Evolutionary conservation across 192 early-diverging fungal genomes (phyloP).

Genomic region (Gonapodya sp.): DNA sequence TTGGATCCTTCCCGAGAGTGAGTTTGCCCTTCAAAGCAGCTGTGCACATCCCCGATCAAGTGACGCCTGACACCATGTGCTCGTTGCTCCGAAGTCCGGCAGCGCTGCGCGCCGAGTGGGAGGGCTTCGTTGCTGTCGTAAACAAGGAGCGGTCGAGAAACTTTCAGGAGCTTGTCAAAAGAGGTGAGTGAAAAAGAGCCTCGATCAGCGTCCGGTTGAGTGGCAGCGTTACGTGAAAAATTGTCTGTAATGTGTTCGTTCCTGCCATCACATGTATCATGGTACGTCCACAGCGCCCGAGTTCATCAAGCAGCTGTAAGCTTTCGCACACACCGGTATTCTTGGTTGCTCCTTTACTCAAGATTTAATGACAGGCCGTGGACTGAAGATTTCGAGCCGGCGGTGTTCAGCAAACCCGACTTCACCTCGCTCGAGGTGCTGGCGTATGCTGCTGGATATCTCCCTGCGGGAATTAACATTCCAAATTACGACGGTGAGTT

Average conservation of each 20-base stretch:
- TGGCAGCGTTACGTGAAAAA: no score
- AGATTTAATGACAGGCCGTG: no score
- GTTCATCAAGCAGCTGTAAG: not conserved
- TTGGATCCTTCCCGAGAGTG: constrained; percentile 48
- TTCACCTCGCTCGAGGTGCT: constrained; percentile 50
- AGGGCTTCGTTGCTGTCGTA: constrained; percentile 53
- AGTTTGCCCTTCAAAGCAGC: not conserved
- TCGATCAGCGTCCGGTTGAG: not conserved
- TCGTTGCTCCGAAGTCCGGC: constrained; percentile 47
- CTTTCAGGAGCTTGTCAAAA: constrained; percentile 42
- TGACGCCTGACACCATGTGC: not conserved
- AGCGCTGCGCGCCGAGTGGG: constrained; percentile 53
- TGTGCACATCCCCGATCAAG: not conserved
- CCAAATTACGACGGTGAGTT: constrained; percentile 35
- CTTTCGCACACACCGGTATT: not conserved
- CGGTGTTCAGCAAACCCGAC: no score
- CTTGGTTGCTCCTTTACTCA: no score
- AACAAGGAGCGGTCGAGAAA: constrained; percentile 49
- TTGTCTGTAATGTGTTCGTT: no score
- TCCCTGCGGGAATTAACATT: constrained; percentile 36
- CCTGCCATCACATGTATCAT: no score
- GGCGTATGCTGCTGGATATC: constrained; percentile 35
- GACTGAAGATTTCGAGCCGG: no score
- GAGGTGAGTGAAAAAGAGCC: constrained; percentile 20
- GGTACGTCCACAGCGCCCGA: not conserved